A percentile compares a stretch with the other conserved stretches of the same genome.
Conservation (phyloP, 768 basidiomycete genomes). For the Strobilomyces dryophilus region DNA sequence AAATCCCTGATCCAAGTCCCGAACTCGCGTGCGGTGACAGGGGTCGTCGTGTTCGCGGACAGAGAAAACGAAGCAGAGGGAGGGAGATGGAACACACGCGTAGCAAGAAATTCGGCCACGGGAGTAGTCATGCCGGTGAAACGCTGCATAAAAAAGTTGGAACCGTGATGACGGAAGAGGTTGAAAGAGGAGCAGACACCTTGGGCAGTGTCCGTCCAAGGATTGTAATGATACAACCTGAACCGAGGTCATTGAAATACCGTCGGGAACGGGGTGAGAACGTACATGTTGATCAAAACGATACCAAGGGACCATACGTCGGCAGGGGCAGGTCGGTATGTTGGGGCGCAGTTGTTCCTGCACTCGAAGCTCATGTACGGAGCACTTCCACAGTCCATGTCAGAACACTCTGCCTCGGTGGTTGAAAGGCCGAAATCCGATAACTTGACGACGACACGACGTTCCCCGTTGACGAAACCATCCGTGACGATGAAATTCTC, state of each 20-base stretch:
- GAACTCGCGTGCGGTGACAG: slow-evolving; percentile 75
- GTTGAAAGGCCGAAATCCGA: slow-evolving; percentile 97
- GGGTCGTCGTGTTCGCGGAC: slow-evolving; percentile 23
- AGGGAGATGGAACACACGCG: slow-evolving; percentile 79
- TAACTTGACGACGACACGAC: slow-evolving; percentile 93
- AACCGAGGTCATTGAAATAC: slow-evolving; percentile 3
- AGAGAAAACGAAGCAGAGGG: slow-evolving; percentile 40
- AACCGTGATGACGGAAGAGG: slow-evolving; percentile 71
- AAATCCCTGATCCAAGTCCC: slow-evolving; percentile 82
- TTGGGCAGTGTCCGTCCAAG: slow-evolving; percentile 92
- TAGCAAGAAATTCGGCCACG: slow-evolving; percentile 85
- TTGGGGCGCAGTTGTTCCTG: slow-evolving; percentile 94
- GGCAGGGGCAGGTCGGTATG: slow-evolving; percentile 90
- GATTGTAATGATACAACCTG: slow-evolving; percentile 96
- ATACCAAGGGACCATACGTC: slow-evolving; percentile 99
- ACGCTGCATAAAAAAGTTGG: slow-evolving; percentile 83
- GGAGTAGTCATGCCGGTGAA: slow-evolving; percentile 86
- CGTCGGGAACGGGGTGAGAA: slow-evolving; percentile 8
- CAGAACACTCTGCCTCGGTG: slow-evolving; percentile 79
- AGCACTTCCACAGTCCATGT: slow-evolving; percentile 98
- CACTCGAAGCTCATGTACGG: slow-evolving; percentile 99
- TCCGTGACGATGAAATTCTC: slow-evolving; percentile 98
- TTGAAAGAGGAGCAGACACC: slow-evolving; percentile 81
- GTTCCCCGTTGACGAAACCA: slow-evolving; percentile 62
- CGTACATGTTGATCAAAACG: slow-evolving; percentile 96